Evolutionary conservation across 192 early-diverging fungal genomes (phyloP).

Genomic region (Podila horticola): DNA sequence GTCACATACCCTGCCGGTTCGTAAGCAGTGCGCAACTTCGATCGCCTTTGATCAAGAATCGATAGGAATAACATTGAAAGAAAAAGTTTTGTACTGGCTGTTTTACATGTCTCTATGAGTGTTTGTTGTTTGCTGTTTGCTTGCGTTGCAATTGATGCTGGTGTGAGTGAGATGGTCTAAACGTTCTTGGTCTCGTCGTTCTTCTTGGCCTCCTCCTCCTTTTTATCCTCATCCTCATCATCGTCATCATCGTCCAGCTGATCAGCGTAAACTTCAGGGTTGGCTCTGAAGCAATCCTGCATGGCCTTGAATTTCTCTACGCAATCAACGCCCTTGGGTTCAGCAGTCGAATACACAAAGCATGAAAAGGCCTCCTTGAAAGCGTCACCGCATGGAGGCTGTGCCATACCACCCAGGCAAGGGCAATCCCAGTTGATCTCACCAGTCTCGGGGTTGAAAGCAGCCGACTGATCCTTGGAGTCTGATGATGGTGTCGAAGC

Average conservation of each 20-base stretch:
- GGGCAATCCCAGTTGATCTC: conserved; percentile 99
- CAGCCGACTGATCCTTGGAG: conserved; percentile 60
- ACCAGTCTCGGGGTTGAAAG: conserved; percentile 81
- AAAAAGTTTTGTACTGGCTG: too few species aligned
- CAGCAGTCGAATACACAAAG: conserved; percentile 92
- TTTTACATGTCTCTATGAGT: too few species aligned
- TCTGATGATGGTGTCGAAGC: conserved; percentile 16
- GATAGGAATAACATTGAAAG: too few species aligned
- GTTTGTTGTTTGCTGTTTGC: too few species aligned
- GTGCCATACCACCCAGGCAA: conserved; percentile 94
- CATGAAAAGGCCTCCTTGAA: conserved; percentile 98
- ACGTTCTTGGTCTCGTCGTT: conserved; percentile 5
- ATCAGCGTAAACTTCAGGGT: conserved; percentile 90
- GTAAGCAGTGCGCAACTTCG: too few species aligned
- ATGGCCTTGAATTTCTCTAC: conserved; percentile 92
- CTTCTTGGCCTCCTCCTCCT: conserved; percentile 22
- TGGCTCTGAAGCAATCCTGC: conserved; percentile 91
- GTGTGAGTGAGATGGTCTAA: background rate
- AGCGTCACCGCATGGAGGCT: conserved; percentile 95
- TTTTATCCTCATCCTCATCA: conserved; percentile 56
- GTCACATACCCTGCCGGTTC: too few species aligned
- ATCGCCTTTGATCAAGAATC: too few species aligned
- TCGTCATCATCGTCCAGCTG: conserved; percentile 60
- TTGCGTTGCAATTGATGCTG: too few species aligned
- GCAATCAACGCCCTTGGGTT: conserved; percentile 98